These are phyloP conservation scores for Seiridium unicorne DNA, from an alignment of 2,329 filamentous ascomycete genomes.

Conservation along the genomic window DNA sequence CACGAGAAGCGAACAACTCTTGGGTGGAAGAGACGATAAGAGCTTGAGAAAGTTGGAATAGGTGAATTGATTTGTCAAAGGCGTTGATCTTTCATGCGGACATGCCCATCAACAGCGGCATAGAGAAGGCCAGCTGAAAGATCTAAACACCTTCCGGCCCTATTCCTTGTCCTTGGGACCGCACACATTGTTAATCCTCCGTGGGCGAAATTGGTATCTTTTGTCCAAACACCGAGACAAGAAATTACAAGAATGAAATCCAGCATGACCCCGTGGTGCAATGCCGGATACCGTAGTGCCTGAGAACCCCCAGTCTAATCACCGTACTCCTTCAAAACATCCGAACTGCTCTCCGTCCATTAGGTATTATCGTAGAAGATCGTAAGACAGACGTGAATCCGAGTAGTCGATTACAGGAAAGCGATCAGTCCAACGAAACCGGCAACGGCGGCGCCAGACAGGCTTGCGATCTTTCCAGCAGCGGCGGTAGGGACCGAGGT, in stretches of 20 bases:
- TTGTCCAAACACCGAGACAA: slow-evolving; percentile 34
- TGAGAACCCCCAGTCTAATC: slow-evolving; percentile 25
- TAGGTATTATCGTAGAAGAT: slow-evolving; percentile 40
- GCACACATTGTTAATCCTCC: slow-evolving; percentile 35
- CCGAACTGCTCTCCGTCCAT: slow-evolving; percentile 35
- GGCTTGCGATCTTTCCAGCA: slow-evolving; percentile 54
- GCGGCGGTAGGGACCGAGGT: slow-evolving; percentile 47
- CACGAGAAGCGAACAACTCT: slow-evolving; percentile 20
- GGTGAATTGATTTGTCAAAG: slow-evolving; percentile 20
- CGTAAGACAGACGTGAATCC: slow-evolving; percentile 33
- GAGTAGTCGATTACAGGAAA: slow-evolving; percentile 21
- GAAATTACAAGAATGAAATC: slow-evolving; percentile 41
- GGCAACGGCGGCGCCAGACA: slow-evolving; percentile 59
- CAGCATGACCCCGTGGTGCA: slow-evolving; percentile 34
- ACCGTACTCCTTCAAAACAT: slow-evolving; percentile 24
- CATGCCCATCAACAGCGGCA: slow-evolving; percentile 7
- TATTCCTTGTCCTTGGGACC: slow-evolving; percentile 24
- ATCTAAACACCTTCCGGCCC: slow-evolving; percentile 13
- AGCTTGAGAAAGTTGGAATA: slow-evolving; percentile 7
- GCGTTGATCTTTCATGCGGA: slow-evolving; percentile 5
- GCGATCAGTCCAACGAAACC: slow-evolving; percentile 60
- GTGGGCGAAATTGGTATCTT: slow-evolving; percentile 24
- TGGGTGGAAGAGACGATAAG: slow-evolving; percentile 16
- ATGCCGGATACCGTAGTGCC: slow-evolving; percentile 31
- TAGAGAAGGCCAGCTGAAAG: not conserved